Evolutionary conservation across 1,139 yeast species (phyloP).

Genomic region (Saccharomyces pastorianus): DNA sequence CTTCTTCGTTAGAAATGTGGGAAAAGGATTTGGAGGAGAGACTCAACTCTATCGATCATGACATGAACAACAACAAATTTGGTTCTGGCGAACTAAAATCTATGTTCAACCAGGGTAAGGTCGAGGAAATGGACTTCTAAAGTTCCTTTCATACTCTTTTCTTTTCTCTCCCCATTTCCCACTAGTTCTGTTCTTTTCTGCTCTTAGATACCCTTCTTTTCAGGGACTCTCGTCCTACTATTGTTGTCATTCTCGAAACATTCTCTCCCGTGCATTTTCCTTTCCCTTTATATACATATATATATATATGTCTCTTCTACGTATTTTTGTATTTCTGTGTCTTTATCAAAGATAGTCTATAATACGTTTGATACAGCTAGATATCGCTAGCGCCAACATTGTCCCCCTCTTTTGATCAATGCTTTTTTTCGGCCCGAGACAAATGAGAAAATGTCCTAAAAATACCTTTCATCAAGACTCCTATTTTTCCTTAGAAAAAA

Average conservation of each 20-base stretch:
- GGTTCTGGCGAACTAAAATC: slow-evolving; percentile 20
- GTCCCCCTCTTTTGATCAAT: background rate
- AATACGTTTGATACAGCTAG: background rate
- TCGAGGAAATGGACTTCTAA: slow-evolving; percentile 15
- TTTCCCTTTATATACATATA: background rate
- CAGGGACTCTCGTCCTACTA: background rate
- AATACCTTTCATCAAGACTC: background rate
- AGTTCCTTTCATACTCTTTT: background rate
- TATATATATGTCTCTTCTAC: background rate
- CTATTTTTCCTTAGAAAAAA: background rate
- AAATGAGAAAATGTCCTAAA: background rate
- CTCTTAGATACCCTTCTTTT: background rate
- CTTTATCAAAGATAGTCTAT: background rate
- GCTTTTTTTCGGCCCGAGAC: background rate
- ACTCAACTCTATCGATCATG: slow-evolving; percentile 34
- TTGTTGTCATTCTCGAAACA: background rate
- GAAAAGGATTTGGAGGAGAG: slow-evolving; percentile 38
- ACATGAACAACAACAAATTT: slow-evolving; percentile 23
- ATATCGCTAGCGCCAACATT: background rate
- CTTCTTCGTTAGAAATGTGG: slow-evolving; percentile 45
- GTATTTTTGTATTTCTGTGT: background rate
- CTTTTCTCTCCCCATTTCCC: background rate
- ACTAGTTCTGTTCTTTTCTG: background rate
- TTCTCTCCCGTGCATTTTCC: background rate
- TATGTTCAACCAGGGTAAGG: slow-evolving; percentile 13